Evolutionary conservation across 208 protist species (phyloP), one percentile per base, ranked within the genome.

Genomic region (Trypanosoma theileri): DNA sequence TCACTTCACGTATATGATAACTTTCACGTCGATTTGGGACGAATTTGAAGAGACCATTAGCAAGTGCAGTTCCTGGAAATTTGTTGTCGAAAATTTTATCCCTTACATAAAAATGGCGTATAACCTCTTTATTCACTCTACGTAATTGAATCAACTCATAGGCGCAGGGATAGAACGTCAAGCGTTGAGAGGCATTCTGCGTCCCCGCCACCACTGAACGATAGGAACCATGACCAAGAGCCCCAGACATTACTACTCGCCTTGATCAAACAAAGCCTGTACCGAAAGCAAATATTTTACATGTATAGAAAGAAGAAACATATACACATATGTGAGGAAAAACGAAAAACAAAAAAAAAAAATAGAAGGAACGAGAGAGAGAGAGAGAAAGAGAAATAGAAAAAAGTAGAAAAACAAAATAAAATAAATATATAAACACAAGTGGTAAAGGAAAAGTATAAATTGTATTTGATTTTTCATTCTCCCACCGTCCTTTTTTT

Each of bases 1-100:
- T 86, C 48, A 96, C 53, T 67, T 93, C 86, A 16, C 82, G 77
- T 17, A 77, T 80, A 74, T 96, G 92, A 63, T 84, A 96, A 59
- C 63, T 81, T 28, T 86, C 69, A 28, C 92, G 73, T 42, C 83
- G 81, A 56, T 88, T 89, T 0, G 92, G 92, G 41, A 89, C 80
- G 76, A 96, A 86, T 59, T 94, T 93, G 75, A 94, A 96, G 21
- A 95, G 65, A 10, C 92, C 92, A 72, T 96, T 96, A 12, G 83
- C 92, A 22, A 93, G 44, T 7, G 81, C 73, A 11, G 67, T 76
- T 2, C 81, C 84, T 3, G 88, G 89, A 69, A 96, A 94, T 62
- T 94, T 94, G 67, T 96, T 96, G 71, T 96, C 88, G 69, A 96
- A 95, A 22, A 96, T 73, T 54, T 91, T 92, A 59, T 96, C 92